These are phyloP conservation scores for Nitzschia sp. DNA, from an alignment of 108 stramenopile genomes.

Conservation along the genomic window DNA sequence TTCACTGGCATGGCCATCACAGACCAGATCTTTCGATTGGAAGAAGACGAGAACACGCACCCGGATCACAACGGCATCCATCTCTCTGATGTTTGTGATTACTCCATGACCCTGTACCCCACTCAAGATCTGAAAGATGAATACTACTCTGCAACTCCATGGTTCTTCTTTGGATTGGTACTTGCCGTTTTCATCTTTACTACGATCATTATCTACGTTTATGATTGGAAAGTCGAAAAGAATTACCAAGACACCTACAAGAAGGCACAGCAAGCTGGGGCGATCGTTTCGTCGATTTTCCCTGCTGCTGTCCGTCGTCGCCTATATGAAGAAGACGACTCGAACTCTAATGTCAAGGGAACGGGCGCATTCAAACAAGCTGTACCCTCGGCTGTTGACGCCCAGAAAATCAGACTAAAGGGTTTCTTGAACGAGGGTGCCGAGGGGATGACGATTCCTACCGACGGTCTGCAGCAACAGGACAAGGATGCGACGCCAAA, in stretches of 20 bases:
- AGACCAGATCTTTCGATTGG: neutral
- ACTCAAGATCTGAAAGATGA: slow-evolving; percentile 39
- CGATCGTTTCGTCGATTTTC: slow-evolving; percentile 27
- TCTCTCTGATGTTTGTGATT: slow-evolving; percentile 36
- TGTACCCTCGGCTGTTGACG: slow-evolving; percentile 12
- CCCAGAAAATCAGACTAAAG: slow-evolving; percentile 13
- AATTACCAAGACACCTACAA: slow-evolving; percentile 11
- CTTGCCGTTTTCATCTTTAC: neutral
- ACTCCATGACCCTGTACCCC: slow-evolving; percentile 51
- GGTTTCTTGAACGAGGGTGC: slow-evolving; percentile 1
- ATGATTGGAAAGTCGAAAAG: slow-evolving; percentile 20
- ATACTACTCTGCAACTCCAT: slow-evolving; percentile 35
- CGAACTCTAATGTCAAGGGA: slow-evolving; percentile 5
- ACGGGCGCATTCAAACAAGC: slow-evolving; percentile 12
- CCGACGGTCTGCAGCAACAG: neutral
- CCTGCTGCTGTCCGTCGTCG: slow-evolving; percentile 21
- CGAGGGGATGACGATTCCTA: neutral
- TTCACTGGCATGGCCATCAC: slow-evolving; percentile 6
- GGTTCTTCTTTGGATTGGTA: slow-evolving; percentile 8
- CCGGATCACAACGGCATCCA: neutral
- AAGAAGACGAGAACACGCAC: neutral
- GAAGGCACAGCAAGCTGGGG: slow-evolving; percentile 16
- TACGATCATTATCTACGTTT: slow-evolving; percentile 3
- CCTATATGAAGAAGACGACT: slow-evolving; percentile 21
- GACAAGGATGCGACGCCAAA: neutral